A percentile compares a stretch with the other conserved stretches of the same genome.
Evolutionary conservation across 73 alveolate species (phyloP).

Genomic region (Paramecium sonneborni): DNA sequence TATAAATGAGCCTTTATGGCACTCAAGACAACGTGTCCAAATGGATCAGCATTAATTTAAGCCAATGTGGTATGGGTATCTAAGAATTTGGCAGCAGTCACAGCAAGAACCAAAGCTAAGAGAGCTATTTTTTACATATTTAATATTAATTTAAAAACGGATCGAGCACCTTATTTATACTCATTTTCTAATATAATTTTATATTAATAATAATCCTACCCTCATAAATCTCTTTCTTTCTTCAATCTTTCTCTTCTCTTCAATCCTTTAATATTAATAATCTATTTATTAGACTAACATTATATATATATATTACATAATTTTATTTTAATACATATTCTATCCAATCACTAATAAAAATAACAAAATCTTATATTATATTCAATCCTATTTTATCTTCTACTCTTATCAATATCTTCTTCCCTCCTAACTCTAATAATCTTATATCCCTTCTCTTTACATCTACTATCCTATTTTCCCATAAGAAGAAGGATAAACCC

Average conservation of each 20-base stretch:
- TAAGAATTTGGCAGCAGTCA: conserved; percentile 42
- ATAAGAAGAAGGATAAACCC: not conserved
- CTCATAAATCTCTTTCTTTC: not conserved
- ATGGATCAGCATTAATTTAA: conserved; percentile 51
- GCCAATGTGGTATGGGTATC: conserved; percentile 53
- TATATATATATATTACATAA: not conserved
- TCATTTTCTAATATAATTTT: not conserved
- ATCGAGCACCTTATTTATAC: not conserved
- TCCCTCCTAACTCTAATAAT: not conserved
- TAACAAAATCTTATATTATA: not conserved
- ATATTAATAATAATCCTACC: not conserved
- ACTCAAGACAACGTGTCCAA: conserved; percentile 54
- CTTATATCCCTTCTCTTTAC: not conserved
- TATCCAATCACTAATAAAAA: not conserved
- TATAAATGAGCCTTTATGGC: conserved; percentile 49
- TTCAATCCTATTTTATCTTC: not conserved
- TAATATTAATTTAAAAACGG: conserved; percentile 58
- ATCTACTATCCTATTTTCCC: not conserved
- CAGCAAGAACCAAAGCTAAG: conserved; percentile 58
- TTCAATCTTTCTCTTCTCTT: too few relatives aligned
- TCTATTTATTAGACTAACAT: not conserved
- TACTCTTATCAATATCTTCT: not conserved
- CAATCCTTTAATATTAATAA: too few relatives aligned
- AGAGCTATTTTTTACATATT: conserved; percentile 45
- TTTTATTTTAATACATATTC: not conserved